Percentiles rank a stretch among this genome's conserved stretches.
These are phyloP conservation scores for Candida maris DNA, from an alignment of 805 yeast species.

Conservation along the genomic window DNA sequence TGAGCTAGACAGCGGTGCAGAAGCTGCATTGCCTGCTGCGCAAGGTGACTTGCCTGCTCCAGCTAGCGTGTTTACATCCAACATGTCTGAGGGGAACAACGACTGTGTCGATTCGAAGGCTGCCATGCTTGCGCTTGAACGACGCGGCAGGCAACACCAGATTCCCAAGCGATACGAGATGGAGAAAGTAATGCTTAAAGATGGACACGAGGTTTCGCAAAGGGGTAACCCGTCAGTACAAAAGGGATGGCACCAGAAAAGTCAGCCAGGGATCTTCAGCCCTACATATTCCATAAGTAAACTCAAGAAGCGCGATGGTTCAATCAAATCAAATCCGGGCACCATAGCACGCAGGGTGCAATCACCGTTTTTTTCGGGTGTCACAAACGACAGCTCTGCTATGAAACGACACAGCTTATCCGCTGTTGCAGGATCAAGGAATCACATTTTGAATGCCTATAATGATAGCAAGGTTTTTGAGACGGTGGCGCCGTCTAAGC, in stretches of 20 bases:
- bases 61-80: no score
- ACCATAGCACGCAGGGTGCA: constrained; percentile 7
- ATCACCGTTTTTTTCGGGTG: constrained; percentile 12
- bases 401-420: constrained; percentile 24
- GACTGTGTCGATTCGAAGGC: not conserved
- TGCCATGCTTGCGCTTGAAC: constrained; percentile 8
- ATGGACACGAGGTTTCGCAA: no score
- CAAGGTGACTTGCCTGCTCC: no score
- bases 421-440: constrained; percentile 8
- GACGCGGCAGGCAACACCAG: constrained; percentile 29
- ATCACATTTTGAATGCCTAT: constrained; percentile 24
- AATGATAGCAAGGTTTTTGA: constrained; percentile 28
- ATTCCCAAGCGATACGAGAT: constrained; percentile 29
- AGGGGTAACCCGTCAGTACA: no score
- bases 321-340: constrained; percentile 9
- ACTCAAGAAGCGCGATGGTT: constrained; percentile 13
- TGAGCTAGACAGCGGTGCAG: no score
- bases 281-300: constrained; percentile 15
- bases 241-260: no score
- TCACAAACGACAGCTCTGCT: constrained; percentile 1
- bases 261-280: constrained; percentile 11
- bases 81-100: no score
- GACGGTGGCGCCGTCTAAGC: constrained; percentile 21
- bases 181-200: constrained; percentile 19
- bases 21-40: no score